phyloP scores from a whole-genome alignment of 202 grass and related monocot species.

The Dendrocalamus latiflorus region DNA sequence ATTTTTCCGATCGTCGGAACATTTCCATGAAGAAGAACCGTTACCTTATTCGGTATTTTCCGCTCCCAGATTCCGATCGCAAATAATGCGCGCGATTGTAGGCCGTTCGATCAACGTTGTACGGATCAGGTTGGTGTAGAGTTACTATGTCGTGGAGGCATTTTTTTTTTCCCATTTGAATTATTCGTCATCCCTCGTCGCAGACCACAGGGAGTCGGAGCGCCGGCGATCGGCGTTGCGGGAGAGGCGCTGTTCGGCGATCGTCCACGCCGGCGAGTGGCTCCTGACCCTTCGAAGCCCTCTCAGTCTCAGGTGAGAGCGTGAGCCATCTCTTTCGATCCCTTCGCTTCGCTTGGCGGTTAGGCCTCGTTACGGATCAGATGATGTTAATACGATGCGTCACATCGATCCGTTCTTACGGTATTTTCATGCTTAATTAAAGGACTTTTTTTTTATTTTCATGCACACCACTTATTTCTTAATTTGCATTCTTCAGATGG shows the following conservation, averaged over 20 bases:
- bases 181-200: background rate
- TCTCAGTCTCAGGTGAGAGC: background rate
- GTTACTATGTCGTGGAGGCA: background rate
- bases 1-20: too few relatives aligned
- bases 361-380: background rate
- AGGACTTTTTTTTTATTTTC: background rate
- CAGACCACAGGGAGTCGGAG: background rate
- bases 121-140: background rate
- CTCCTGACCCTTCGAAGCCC: background rate
- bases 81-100: background rate
- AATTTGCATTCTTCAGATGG: background rate
- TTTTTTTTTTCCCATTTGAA: background rate
- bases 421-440: background rate
- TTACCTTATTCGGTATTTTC: background rate
- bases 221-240: background rate
- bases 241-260: background rate
- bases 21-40: too few relatives aligned
- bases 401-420: background rate
- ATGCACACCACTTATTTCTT: background rate
- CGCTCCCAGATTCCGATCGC: background rate
- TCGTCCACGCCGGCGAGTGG: background rate
- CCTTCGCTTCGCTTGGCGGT: background rate
- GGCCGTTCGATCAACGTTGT: background rate
- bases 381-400: background rate
- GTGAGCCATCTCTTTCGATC: background rate